Base-by-base conservation (phyloP, 2,329 filamentous ascomycete genomes). In the Lojkania enalia region DNA sequence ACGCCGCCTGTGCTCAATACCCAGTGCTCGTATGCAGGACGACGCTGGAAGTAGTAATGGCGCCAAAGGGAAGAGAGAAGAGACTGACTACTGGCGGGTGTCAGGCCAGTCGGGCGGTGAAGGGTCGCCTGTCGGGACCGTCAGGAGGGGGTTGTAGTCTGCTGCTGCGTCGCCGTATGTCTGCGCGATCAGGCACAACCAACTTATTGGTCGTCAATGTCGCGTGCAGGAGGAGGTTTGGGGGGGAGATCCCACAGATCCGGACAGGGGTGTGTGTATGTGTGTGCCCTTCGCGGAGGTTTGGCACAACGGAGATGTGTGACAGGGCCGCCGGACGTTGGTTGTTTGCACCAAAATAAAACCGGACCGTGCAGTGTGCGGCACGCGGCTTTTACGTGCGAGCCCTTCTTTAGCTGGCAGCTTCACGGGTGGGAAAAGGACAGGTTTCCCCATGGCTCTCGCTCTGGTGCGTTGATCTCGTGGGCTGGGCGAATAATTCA, bases 181-280 rank as follows among this genome's bases (percentile, higher is more conserved):
- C 44, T 55, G 49, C 42, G 42, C 43, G 45, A 48, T 48, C 58
- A 66, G 63, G 63, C 58, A 63, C 60, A 48, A 44, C 31, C 25
- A 48, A 48, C 40, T 53, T 54, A 63, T 64, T 61, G 61, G 57
- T 50, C 57, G 55, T 48, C 35, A 52, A 55, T 66, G 64, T 67
- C 65, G 65, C 65, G 65, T 66, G 65, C 62, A 52, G 49, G 42
- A 51, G 46, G 51, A 51, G 60, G 61, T 53, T 55, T 37, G 35
- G 46, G 19, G 54, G 35, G 48, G 16, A 11, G 39, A 42, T 46
- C 48, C 40, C 43, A 48, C 38, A 44, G 46, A 48, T 48, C 35
- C 42, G 29, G 41, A 36, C 48, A 21, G 45, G 48, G 46, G 47
- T 15, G 11, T 33, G 9, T 16, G 20, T 19, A 15, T 9, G 31